Percentiles rank a stretch among this genome's conserved stretches.
Evolutionary conservation across 768 basidiomycete genomes (phyloP).

Genomic region (Tricholoma matsutake): DNA sequence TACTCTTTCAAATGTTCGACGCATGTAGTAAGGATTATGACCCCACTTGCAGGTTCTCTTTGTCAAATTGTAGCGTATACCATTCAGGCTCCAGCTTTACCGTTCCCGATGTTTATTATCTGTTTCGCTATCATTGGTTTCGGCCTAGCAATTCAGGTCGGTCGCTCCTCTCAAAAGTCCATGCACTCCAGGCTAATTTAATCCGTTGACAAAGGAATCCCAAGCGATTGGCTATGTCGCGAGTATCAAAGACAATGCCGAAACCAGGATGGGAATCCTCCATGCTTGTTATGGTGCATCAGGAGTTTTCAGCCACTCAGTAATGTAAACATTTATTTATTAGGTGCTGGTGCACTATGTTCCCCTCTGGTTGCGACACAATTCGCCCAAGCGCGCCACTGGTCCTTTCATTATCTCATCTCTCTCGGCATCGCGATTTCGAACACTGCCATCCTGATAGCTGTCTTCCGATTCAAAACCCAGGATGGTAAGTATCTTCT

Average conservation of each 20-base stretch:
- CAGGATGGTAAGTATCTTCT: constrained; percentile 55
- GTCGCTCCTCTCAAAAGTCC: neutral
- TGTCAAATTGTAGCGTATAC: constrained; percentile 44
- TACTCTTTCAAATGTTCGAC: neutral
- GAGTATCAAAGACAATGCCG: constrained; percentile 45
- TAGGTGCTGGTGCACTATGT: constrained; percentile 63
- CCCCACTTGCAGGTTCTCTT: constrained; percentile 31
- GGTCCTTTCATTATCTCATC: constrained; percentile 78
- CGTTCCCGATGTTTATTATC: constrained; percentile 51
- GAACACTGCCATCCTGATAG: constrained; percentile 50
- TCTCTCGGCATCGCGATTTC: constrained; percentile 64
- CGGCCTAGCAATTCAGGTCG: constrained; percentile 34
- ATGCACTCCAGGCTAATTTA: no score
- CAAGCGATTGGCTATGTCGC: constrained; percentile 73
- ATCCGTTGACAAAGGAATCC: constrained; percentile 45
- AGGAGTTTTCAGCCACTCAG: no score
- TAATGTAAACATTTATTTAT: neutral
- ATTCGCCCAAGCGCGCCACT: constrained; percentile 59
- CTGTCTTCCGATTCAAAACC: constrained; percentile 63
- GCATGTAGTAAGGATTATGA: neutral
- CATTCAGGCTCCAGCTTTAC: constrained; percentile 44
- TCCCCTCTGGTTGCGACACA: constrained; percentile 81
- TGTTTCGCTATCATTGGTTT: constrained; percentile 29
- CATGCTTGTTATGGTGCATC: constrained; percentile 59
- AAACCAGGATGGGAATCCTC: constrained; percentile 66